phyloP scores from a whole-genome alignment of 441 rosid species.

The Pelargonium australe region DNA sequence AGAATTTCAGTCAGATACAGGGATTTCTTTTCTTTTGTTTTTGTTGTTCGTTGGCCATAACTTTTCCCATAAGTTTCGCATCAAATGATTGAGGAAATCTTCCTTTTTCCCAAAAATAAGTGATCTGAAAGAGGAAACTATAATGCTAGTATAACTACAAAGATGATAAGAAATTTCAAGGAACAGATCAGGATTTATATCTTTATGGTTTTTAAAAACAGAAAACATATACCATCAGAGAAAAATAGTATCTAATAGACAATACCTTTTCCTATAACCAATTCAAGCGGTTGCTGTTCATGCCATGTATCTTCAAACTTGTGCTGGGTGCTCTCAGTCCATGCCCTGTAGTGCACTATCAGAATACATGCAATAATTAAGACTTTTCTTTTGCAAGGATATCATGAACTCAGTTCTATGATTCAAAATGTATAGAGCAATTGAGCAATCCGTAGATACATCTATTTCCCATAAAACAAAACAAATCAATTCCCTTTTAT shows the following conservation, averaged over 20 bases:
- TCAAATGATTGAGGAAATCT: background rate
- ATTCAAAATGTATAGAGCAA: background rate
- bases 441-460: background rate
- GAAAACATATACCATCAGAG: too few species aligned
- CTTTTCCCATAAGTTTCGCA: too few species aligned
- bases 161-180: background rate
- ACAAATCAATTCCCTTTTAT: too few species aligned
- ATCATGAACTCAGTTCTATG: background rate
- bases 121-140: background rate
- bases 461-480: background rate
- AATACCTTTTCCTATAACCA: slow-evolving; percentile 83
- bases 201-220: too few species aligned
- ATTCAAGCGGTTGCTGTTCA: slow-evolving; percentile 72
- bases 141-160: slow-evolving; percentile 5
- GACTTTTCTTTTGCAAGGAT: background rate
- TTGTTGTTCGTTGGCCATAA: too few species aligned
- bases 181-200: background rate
- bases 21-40: too few species aligned
- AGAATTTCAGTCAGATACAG: too few species aligned
- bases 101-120: background rate
- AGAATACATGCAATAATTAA: slow-evolving; percentile 10
- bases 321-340: slow-evolving; percentile 70
- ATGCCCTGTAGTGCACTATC: slow-evolving; percentile 79
- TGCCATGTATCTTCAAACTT: slow-evolving; percentile 90
- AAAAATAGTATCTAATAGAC: too few species aligned